Conservation (phyloP, 2,329 filamentous ascomycete genomes). For the Kalmusia sp. region DNA sequence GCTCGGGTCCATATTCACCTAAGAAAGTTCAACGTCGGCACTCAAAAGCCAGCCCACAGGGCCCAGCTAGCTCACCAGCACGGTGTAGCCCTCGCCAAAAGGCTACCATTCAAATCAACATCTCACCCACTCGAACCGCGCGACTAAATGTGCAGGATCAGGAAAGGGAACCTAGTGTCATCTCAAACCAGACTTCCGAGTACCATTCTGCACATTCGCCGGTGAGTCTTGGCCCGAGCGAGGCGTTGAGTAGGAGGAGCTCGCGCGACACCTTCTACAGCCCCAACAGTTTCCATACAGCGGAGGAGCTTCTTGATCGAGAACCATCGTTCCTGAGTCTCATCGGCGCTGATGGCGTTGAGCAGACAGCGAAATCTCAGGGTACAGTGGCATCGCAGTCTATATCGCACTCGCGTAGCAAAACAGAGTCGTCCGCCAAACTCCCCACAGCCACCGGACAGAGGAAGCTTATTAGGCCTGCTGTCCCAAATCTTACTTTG, state of each 20-base stretch:
- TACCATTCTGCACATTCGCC: conserved; percentile 35
- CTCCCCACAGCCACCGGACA: conserved; percentile 2
- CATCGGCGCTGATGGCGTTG: conserved; percentile 21
- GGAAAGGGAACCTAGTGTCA: conserved; percentile 17
- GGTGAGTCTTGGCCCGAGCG: conserved; percentile 28
- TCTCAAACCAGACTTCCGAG: conserved; percentile 24
- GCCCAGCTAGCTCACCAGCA: conserved; percentile 22
- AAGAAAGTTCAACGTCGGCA: conserved; percentile 19
- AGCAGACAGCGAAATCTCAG: conserved; percentile 1
- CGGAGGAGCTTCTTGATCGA: conserved; percentile 20
- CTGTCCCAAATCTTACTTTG: conserved; percentile 28
- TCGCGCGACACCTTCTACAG: conserved; percentile 31
- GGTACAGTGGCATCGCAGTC: neutral
- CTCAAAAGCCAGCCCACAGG: conserved; percentile 29
- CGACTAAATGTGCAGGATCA: conserved; percentile 15
- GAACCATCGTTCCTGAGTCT: conserved; percentile 13
- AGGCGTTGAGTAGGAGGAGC: conserved; percentile 17
- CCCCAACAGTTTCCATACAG: too few relatives aligned
- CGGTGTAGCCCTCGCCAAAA: conserved; percentile 18
- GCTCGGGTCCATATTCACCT: conserved; percentile 14
- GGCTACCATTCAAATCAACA: conserved; percentile 19
- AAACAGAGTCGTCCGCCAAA: conserved; percentile 16
- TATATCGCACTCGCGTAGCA: conserved; percentile 11
- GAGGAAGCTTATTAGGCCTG: conserved; percentile 4
- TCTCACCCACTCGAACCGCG: conserved; percentile 23